Conservation (phyloP, 805 yeast genomes). For the Lipomyces lipofer region DNA sequence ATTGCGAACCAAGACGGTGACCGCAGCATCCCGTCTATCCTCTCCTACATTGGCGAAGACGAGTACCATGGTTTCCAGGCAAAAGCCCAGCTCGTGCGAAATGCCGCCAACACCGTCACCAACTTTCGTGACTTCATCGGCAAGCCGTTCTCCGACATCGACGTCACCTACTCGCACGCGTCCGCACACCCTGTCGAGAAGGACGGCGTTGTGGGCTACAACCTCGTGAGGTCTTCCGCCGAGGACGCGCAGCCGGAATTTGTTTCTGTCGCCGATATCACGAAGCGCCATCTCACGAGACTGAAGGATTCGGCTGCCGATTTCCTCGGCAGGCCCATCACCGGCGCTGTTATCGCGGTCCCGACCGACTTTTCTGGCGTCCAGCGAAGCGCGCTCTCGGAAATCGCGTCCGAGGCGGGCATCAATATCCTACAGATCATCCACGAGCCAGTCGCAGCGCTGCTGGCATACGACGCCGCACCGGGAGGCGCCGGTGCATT, state of each 20-base stretch:
- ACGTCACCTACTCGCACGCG: constrained; percentile 59
- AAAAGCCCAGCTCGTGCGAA: constrained; percentile 84
- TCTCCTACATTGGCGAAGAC: constrained; percentile 89
- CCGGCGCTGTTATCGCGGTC: constrained; percentile 82
- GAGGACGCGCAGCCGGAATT: constrained; percentile 54
- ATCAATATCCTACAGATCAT: constrained; percentile 81
- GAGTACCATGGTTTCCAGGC: constrained; percentile 99
- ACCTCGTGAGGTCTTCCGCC: constrained; percentile 28
- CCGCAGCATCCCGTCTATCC: constrained; percentile 89
- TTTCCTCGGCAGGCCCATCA: constrained; percentile 77
- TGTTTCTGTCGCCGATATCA: constrained; percentile 72
- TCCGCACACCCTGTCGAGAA: constrained; percentile 66
- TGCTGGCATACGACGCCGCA: constrained; percentile 68
- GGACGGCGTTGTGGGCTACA: constrained; percentile 32
- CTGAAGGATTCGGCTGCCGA: constrained; percentile 88
- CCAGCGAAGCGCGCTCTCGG: constrained; percentile 65
- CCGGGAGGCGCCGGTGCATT: constrained; percentile 20
- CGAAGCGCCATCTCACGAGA: constrained; percentile 79
- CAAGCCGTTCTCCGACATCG: constrained; percentile 65
- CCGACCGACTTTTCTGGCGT: constrained; percentile 82
- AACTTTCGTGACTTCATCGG: constrained; percentile 95
- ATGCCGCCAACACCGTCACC: constrained; percentile 79
- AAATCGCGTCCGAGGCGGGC: constrained; percentile 68
- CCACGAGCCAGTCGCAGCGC: constrained; percentile 89
- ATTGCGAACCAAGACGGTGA: constrained; percentile 99